Base-by-base conservation (phyloP, 2,329 filamentous ascomycete species). In the Rhexocercosporidium sp. region DNA sequence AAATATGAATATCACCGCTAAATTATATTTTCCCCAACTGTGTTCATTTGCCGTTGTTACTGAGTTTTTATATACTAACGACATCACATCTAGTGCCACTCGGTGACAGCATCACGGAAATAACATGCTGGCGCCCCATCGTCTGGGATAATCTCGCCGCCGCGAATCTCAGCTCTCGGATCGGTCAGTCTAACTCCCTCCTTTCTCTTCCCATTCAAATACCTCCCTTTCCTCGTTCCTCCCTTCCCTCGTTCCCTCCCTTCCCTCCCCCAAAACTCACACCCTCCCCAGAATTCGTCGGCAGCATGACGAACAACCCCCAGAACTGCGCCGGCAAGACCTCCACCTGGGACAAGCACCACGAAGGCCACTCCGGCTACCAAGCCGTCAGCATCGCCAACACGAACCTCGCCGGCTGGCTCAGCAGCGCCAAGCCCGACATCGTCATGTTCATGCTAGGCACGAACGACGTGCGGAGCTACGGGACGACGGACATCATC, bases 401-500 rank as follows among this genome's bases (percentile, higher is more conserved):
- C 69, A 79, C 76, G 63, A 77, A 82, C 68, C 74, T 82, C 3
- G 73, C 73, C 5, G 75, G 74, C 37, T 82, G 81, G 81, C 73
- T 82, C 22, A 72, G 74, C 25, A 75, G 44, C 62, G 77, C 78
- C 0, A 77, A 75, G 14, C 78, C 81, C 12, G 81, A 83, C 64
- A 75, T 83, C 18, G 79, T 83, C 12, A 80, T 79, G 75, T 82
- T 82, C 73, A 81, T 82, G 79, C 75, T 83, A 6, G 82, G 81
- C 44, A 83, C 81, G 3, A 82, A 83, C 69, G 81, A 83, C 69
- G 77, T 83, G 6, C 71, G 71, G 14, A 69, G 73, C 18, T 70
- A 73, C 16, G 76, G 76, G 3, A 67, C 59, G 18, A 9, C 47
- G 3, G 69, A 74, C 59, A 77, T 79, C 41, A 79, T 20, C n/a